Base-by-base conservation (phyloP, 495 filamentous ascomycete species). In the Hamigera avellanea region DNA sequence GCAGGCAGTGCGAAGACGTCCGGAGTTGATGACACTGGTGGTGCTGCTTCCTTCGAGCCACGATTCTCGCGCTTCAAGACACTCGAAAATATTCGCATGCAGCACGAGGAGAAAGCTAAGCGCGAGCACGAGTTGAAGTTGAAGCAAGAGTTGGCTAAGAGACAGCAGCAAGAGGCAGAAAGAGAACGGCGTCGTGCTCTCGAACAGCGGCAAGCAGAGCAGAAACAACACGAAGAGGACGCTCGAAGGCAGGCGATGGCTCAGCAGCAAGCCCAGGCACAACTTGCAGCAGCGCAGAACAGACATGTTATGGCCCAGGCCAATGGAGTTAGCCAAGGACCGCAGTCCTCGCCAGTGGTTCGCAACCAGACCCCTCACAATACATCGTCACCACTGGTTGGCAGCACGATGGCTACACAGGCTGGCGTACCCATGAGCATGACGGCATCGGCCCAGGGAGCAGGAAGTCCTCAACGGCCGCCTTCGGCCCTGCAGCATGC, bases 51-150 rank as follows among this genome's bases (percentile, higher is more conserved):
- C 14, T 94, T 89, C 48, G 82, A 93, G 46, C 84, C 86, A 30
- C 72, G 79, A 4, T 96, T 96, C 54, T 86, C 89, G 36, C 70
- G 80, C 9, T 95, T 93, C 64, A 95, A 95, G 62, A 70, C 82
- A 1, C 70, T 99, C 16, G 84, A 83, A 26, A 80, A 82, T 26
- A 94, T 99, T 48, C 83, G 80, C 45, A 67, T 72, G 41, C 73
- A 80, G 36, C 80, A 83, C 33, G 78, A 79, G 39, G 86, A 93
- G 49, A 78, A 73, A 46, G 60, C 59, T 14, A 66, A 66, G 40
- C 74, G 72, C 23, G 79, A 78, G 32, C 63, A 67, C 12, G 78
- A 83, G 39, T 70, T 74, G 32, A 82, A 84, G 55, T 66, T 75
- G 35, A 66, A 79, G 18, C 57, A 66, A 17, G 62, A 67, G 26